These are phyloP conservation scores for Geotrichum klebahnii DNA, from an alignment of 1,139 yeast genomes.

Conservation along the genomic window DNA sequence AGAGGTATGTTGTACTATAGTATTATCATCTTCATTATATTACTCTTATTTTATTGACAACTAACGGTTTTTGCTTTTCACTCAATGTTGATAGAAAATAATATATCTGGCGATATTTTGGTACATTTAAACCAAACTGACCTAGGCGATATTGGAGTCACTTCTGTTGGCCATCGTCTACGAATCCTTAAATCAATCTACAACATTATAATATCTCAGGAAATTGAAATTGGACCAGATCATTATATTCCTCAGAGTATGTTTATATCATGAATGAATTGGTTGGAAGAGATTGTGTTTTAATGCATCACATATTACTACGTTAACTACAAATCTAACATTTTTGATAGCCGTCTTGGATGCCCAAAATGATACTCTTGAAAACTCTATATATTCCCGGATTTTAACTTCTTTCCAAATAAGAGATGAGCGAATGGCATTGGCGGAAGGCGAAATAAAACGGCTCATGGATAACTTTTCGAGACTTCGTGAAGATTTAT, in stretches of 20 bases:
- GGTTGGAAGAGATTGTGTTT: neutral
- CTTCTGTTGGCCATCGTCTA: constrained; percentile 42
- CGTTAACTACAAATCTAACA: neutral
- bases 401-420: constrained; percentile 28
- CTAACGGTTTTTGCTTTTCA: neutral
- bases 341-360: neutral
- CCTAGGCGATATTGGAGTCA: constrained; percentile 42
- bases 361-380: neutral
- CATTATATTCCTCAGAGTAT: constrained; percentile 33
- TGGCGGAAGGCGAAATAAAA: constrained; percentile 38
- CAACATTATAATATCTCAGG: constrained; percentile 33
- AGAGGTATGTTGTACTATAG: constrained; percentile 4
- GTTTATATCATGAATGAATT: no score
- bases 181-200: constrained; percentile 39
- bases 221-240: constrained; percentile 33
- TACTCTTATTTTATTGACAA: neutral
- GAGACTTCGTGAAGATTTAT: constrained; percentile 40
- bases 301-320: neutral
- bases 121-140: constrained; percentile 39
- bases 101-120: constrained; percentile 42
- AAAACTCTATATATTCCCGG: neutral
- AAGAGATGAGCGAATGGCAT: constrained; percentile 38
- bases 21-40: neutral
- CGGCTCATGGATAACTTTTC: constrained; percentile 27
- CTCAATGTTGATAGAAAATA: constrained; percentile 31